These are phyloP conservation scores for Mycocentrospora acerina DNA, from an alignment of 2,329 filamentous ascomycete genomes.

Conservation along the genomic window DNA sequence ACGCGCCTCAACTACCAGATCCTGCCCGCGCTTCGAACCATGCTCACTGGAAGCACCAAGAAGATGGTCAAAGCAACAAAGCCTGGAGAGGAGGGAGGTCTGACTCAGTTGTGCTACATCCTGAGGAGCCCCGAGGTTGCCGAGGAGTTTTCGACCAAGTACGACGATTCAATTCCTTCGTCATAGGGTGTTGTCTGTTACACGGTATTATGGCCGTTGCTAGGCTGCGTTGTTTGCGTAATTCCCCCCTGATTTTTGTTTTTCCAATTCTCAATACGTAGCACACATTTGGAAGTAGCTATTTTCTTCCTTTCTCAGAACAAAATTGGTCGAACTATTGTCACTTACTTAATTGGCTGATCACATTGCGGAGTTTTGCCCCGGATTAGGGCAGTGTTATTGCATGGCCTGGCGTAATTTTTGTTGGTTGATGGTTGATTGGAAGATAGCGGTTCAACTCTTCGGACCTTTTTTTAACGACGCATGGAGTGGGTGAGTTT, in stretches of 20 bases:
- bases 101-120: constrained; percentile 23
- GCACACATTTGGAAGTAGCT: no score
- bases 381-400: no score
- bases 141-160: constrained; percentile 30
- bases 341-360: no score
- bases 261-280: no score
- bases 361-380: no score
- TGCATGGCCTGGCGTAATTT: no score
- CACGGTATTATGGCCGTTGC: background rate
- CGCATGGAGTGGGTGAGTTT: no score
- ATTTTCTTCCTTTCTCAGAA: background rate
- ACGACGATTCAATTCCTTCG: constrained; percentile 28
- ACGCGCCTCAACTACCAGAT: constrained; percentile 37
- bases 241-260: no score
- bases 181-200: constrained; percentile 7
- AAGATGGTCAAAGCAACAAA: constrained; percentile 32
- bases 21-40: constrained; percentile 25
- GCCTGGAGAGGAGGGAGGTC: constrained; percentile 26
- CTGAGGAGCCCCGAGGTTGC: constrained; percentile 33
- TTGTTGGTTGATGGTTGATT: no score
- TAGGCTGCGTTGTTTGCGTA: no score
- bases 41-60: constrained; percentile 24
- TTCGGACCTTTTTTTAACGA: no score
- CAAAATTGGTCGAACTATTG: background rate
- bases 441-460: no score